Evolutionary conservation across 129 eudicot genomes (phyloP).

Genomic region (Arctium lappa): DNA sequence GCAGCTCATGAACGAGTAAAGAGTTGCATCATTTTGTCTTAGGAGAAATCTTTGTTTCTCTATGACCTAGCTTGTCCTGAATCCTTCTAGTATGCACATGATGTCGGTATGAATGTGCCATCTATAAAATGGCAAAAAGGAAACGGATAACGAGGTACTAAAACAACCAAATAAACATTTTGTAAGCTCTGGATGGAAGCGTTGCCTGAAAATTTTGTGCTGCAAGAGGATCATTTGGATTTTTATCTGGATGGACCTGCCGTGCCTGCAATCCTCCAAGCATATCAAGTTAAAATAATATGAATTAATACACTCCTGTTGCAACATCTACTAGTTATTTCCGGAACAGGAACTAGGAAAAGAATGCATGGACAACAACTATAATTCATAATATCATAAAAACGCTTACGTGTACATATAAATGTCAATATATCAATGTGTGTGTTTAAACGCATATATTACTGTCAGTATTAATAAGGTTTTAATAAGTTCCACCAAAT

Average conservation of each 20-base stretch:
- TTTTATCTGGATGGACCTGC: constrained; percentile 96
- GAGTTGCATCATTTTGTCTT: too few species aligned
- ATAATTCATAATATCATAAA: neutral
- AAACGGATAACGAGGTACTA: neutral
- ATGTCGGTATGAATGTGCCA: neutral
- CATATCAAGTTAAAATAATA: constrained; percentile 8
- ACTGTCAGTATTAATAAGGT: neutral
- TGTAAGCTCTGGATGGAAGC: neutral
- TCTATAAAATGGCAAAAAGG: neutral
- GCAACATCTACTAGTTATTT: neutral
- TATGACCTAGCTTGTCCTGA: too few species aligned
- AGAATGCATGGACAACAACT: neutral
- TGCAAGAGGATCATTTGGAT: constrained; percentile 93
- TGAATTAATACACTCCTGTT: neutral
- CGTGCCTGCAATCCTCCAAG: constrained; percentile 70
- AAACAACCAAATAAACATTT: neutral
- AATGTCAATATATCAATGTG: neutral
- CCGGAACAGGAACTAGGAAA: neutral
- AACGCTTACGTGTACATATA: neutral
- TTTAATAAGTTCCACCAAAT: too few species aligned
- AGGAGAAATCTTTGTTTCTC: too few species aligned
- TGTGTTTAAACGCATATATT: neutral
- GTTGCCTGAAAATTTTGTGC: constrained; percentile 93
- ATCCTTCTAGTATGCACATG: too few species aligned
- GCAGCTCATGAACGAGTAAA: too few species aligned